These are phyloP conservation scores for Debaryomyces tyrocola DNA, from an alignment of 805 yeast genomes.

Conservation along the genomic window DNA sequence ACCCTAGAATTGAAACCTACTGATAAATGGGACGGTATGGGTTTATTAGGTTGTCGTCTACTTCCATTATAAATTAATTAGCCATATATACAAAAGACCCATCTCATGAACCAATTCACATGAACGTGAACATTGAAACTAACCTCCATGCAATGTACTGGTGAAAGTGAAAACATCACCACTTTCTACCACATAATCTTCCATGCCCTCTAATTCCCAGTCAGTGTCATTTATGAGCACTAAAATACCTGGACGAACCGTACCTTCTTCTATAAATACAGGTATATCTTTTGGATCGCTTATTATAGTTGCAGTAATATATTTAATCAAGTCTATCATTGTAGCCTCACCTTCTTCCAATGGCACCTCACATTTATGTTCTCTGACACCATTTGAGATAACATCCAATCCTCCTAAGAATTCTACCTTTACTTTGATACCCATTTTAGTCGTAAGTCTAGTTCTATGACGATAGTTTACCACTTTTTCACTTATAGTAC, in stretches of 20 bases:
- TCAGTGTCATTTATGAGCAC: slow-evolving; percentile 92
- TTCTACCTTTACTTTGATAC: slow-evolving; percentile 41
- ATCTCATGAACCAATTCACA: background rate
- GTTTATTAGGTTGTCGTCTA: slow-evolving; percentile 68
- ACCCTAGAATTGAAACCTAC: slow-evolving; percentile 42
- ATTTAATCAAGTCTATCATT: slow-evolving; percentile 54
- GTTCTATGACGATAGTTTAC: background rate
- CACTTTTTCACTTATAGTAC: background rate
- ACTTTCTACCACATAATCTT: slow-evolving; percentile 70
- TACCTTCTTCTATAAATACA: slow-evolving; percentile 78
- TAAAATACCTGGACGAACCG: slow-evolving; percentile 87
- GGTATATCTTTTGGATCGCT: slow-evolving; percentile 62
- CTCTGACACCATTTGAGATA: slow-evolving; percentile 61
- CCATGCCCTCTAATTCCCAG: slow-evolving; percentile 94
- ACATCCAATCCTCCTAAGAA: slow-evolving; percentile 81
- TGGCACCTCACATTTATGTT: slow-evolving; percentile 46
- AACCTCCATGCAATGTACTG: slow-evolving; percentile 95
- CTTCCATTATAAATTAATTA: slow-evolving; percentile 32
- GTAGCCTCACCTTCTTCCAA: slow-evolving; percentile 44
- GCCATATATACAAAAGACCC: background rate
- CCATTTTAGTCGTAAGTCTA: slow-evolving; percentile 10
- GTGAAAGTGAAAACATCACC: slow-evolving; percentile 85
- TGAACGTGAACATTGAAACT: slow-evolving; percentile 7
- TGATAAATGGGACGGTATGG: slow-evolving; percentile 61
- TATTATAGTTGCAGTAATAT: slow-evolving; percentile 55